Evolutionary conservation across 1,139 yeast species (phyloP), one percentile per base, ranked within the genome.

Genomic region (Lodderomyces jiufengensis): DNA sequence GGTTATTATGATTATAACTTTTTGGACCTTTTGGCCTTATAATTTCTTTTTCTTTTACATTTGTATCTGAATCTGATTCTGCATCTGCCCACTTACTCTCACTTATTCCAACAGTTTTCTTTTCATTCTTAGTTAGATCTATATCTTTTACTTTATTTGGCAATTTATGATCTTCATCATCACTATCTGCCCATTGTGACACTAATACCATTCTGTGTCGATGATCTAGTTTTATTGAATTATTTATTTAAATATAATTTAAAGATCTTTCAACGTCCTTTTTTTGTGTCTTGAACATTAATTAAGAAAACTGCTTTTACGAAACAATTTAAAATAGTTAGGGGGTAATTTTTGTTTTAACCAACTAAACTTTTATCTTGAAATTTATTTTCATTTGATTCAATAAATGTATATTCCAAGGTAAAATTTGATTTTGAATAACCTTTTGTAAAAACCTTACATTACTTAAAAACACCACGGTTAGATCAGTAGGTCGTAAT

Each of bases 111-210:
- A 12, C 12, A 33, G 30, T 27, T 27, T 33, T 24, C 29, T 9
- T 12, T 26, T 29, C 23, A n/a, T n/a, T n/a, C n/a, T n/a, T n/a
- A n/a, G n/a, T n/a, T n/a, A n/a, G n/a, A n/a, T n/a, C n/a, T n/a
- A n/a, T n/a, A n/a, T n/a, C n/a, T n/a, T n/a, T n/a, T n/a, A n/a
- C n/a, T n/a, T n/a, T n/a, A n/a, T n/a, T n/a, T n/a, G n/a, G n/a
- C n/a, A n/a, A n/a, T n/a, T n/a, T n/a, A n/a, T n/a, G n/a, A n/a
- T 18, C 34, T 11, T 18, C 32, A 5, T 28, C 33, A 3, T 31
- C 33, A 14, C 22, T 50, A 27, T 46, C 43, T 4, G 66, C 65
- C 68, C 67, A 61, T 43, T 47, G 59, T 32, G 64, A 59, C 23
- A 40, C 57, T 34, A 63, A 48, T 24, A 22, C 36, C 30, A 21